Percentiles rank a stretch among this genome's conserved stretches.
These are phyloP conservation scores for Eragrostis nindensis DNA, from an alignment of 176 grass and related monocot genomes.

Conservation along the genomic window DNA sequence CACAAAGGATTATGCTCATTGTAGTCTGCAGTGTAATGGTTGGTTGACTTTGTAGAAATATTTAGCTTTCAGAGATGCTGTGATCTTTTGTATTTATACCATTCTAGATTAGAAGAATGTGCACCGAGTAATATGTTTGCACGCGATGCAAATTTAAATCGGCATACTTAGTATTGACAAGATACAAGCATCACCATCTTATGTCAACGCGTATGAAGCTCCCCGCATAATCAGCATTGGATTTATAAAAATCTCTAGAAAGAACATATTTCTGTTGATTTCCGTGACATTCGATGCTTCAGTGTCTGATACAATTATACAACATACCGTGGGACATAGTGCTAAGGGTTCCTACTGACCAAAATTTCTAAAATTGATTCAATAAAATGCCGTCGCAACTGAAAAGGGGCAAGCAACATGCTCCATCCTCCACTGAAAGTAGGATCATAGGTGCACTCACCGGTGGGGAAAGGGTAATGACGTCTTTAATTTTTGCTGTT, in stretches of 20 bases:
- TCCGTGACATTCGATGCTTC: no score
- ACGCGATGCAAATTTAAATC: neutral
- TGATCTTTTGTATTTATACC: neutral
- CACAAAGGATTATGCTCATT: neutral
- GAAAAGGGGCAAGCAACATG: neutral
- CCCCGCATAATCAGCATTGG: no score
- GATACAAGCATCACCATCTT: neutral
- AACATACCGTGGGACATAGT: neutral
- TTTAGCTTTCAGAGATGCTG: no score
- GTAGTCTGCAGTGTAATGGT: neutral
- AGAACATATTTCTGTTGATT: no score
- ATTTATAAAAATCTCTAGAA: no score
- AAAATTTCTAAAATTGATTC: neutral
- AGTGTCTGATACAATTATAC: no score
- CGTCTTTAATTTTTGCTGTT: neutral
- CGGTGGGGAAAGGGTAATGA: neutral
- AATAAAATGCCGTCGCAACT: neutral
- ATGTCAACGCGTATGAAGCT: neutral
- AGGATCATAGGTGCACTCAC: no score
- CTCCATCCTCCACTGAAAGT: no score
- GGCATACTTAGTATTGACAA: neutral
- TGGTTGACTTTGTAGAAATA: neutral
- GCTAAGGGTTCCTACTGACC: neutral
- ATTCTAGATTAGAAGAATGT: neutral
- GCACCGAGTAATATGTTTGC: neutral